Base-by-base conservation (phyloP, 352 stramenopile species). In the Globisporangium spinosum region DNA sequence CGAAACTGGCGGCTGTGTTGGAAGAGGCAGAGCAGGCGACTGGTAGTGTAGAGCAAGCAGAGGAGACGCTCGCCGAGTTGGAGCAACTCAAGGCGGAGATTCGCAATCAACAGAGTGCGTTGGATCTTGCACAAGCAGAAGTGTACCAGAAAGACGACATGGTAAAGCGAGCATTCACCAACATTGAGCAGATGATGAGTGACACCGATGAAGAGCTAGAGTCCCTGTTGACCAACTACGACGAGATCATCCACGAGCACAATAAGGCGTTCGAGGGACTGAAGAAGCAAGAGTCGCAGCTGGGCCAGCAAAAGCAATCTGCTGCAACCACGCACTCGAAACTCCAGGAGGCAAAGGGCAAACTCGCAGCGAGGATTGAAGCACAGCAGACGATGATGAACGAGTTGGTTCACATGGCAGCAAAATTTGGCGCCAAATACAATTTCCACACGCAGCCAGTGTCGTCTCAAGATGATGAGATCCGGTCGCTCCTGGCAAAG, bases 151-250 rank as follows among this genome's bases (percentile, higher is more conserved):
- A 89, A 58, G 73, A 88, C 62, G 66, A 76, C 4, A 77, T 64
- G 32, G 75, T 84, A 27, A 56, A 78, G 7, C 43, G 64, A 4
- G 71, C 83, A 15, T 80, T 85, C 35, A 23, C 55, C 3, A 90
- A 82, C 49, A 86, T 93, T 53, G 74, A 89, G 45, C 71, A 87
- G 20, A 69, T 89, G 62, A 90, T 94, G 82, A 92, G 74, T 56
- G 87, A 92, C 53, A 72, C 79, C 0, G 82, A 96, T 51, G 78
- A 85, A 12, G 74, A 93, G 38, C 62, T 96, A 3, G 64, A 81
- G 53, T 54, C 23, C 2, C 49, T 92, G 22, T 49, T 92, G 35
- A 78, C 75, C 1, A 79, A 90, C 35, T 89, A 89, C 49, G 84
- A 92, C 6, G 58, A 61, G 2, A 80, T 85, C 34, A 76, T 91